Evolutionary conservation across 805 yeast genomes (phyloP).

Genomic region (Saturnispora hagleri): DNA sequence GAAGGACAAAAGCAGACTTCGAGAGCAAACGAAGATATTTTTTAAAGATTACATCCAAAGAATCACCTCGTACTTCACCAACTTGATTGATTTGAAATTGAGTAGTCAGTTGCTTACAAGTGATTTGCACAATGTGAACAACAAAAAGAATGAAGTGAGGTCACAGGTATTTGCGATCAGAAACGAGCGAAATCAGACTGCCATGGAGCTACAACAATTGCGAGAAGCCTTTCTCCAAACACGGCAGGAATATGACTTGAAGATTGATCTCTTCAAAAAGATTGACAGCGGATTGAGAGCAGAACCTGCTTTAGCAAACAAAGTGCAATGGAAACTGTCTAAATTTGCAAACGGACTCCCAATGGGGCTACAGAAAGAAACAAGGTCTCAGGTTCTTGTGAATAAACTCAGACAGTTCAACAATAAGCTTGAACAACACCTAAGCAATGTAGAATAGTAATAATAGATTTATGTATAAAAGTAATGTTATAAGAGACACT

Average conservation of each 20-base stretch:
- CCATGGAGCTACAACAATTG: slow-evolving; percentile 14
- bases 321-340: slow-evolving; percentile 14
- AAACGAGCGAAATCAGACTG: slow-evolving; percentile 19
- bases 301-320: slow-evolving; percentile 1
- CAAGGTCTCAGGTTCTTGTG: slow-evolving; percentile 19
- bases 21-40: slow-evolving; percentile 7
- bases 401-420: slow-evolving; percentile 24
- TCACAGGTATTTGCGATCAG: slow-evolving; percentile 23
- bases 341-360: slow-evolving; percentile 10
- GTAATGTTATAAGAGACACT: background rate
- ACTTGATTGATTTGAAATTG: slow-evolving; percentile 29
- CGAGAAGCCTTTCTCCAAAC: slow-evolving; percentile 13
- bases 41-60: slow-evolving; percentile 17
- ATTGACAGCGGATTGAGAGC: slow-evolving; percentile 1
- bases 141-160: slow-evolving; percentile 25
- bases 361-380: slow-evolving; percentile 1
- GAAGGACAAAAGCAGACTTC: background rate
- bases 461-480: background rate
- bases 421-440: slow-evolving; percentile 13
- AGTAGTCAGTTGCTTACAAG: slow-evolving; percentile 27
- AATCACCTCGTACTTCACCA: slow-evolving; percentile 24
- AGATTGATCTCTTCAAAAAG: slow-evolving; percentile 2
- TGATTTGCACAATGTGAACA: slow-evolving; percentile 23
- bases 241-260: slow-evolving; percentile 12
- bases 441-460: slow-evolving; percentile 2